Percentiles rank a stretch among this genome's conserved stretches.
Conservation (phyloP, 768 basidiomycete genomes). For the Kwoniella sp. region DNA sequence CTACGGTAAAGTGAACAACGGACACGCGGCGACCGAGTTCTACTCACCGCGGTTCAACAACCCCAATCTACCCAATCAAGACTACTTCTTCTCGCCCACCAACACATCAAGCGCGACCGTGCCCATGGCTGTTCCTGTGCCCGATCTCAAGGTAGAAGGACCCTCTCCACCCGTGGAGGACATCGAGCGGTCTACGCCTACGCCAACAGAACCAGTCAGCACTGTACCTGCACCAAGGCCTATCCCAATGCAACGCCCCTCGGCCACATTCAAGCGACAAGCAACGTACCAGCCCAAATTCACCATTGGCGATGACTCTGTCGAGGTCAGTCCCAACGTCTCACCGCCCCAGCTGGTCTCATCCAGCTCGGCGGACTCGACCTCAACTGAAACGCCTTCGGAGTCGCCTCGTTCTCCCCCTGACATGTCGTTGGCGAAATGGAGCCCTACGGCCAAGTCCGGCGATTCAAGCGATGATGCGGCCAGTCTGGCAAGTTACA, state of each 20-base stretch:
- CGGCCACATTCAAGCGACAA: slow-evolving; percentile 2
- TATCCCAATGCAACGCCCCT: slow-evolving; percentile 7
- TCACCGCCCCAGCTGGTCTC: slow-evolving; percentile 22
- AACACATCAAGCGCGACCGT: slow-evolving; percentile 9
- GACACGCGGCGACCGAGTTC: slow-evolving; percentile 43
- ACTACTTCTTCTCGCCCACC: slow-evolving; percentile 35
- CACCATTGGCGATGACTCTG: slow-evolving; percentile 20
- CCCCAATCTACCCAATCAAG: slow-evolving; percentile 14
- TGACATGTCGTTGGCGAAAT: slow-evolving; percentile 30
- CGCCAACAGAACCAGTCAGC: background rate
- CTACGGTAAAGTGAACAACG: slow-evolving; percentile 27
- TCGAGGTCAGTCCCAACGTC: slow-evolving; percentile 14
- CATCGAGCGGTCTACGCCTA: slow-evolving; percentile 10
- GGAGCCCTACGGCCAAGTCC: slow-evolving; percentile 27
- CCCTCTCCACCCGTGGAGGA: slow-evolving; percentile 33
- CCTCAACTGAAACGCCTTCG: slow-evolving; percentile 24
- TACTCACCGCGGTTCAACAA: slow-evolving; percentile 43
- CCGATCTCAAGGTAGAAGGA: slow-evolving; percentile 31
- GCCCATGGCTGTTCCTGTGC: slow-evolving; percentile 18
- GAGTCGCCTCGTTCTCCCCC: slow-evolving; percentile 45
- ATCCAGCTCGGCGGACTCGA: slow-evolving; percentile 20
- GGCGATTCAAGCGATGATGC: slow-evolving; percentile 20
- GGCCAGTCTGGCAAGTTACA: slow-evolving; percentile 42
- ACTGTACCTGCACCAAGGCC: slow-evolving; percentile 11
- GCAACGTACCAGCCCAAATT: slow-evolving; percentile 13